A percentile compares a stretch with the other conserved stretches of the same genome.
phyloP scores from a whole-genome alignment of 768 basidiomycete genomes.

The Mycena galopus region DNA sequence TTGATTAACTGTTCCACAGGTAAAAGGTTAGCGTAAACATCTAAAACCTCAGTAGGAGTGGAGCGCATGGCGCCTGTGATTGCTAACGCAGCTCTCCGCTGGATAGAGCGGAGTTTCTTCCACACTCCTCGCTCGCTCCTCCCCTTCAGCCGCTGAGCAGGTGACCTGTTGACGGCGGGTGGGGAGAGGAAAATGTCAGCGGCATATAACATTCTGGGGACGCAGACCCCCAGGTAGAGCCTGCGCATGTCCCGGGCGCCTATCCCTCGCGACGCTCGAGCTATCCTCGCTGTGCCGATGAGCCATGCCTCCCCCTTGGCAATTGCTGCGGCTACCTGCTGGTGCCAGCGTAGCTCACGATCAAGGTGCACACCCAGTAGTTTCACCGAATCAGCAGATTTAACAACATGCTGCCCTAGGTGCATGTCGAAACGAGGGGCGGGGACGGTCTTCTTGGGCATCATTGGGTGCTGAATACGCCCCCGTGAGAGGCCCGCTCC shows the following conservation, averaged over 20 bases:
- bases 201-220: no score
- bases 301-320: no score
- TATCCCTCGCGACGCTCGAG: no score
- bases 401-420: not conserved
- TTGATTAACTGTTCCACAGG: constrained; percentile 4
- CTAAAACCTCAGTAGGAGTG: constrained; percentile 29
- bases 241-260: no score
- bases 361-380: no score
- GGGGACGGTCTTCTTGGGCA: not conserved
- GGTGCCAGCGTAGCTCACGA: no score
- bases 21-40: not conserved
- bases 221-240: no score
- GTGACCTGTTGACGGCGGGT: no score
- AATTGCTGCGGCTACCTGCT: no score
- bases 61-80: constrained; percentile 36
- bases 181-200: no score
- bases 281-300: no score
- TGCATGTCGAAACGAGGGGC: not conserved
- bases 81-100: constrained; percentile 30
- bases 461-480: not conserved
- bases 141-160: no score
- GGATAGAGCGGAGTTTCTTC: constrained; percentile 12
- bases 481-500: not conserved
- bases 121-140: not conserved
- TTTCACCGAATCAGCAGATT: not conserved